Evolutionary conservation across 2,329 filamentous ascomycete genomes (phyloP).

Genomic region (Pseudopithomyces chartarum): DNA sequence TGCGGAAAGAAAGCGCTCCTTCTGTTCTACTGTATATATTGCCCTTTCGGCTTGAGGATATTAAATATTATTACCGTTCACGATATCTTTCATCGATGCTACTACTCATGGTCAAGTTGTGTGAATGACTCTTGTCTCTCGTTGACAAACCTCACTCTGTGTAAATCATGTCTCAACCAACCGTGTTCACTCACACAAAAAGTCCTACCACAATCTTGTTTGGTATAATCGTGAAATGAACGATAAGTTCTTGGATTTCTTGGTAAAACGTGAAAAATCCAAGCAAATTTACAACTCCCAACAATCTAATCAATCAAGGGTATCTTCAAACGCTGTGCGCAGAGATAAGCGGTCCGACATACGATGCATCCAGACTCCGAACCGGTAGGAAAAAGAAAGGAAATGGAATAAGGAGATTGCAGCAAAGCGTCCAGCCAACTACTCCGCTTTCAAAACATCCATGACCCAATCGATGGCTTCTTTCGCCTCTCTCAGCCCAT

Average conservation of each 20-base stretch:
- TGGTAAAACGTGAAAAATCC: too few relatives aligned
- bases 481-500: slow-evolving; percentile 54
- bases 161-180: too few relatives aligned
- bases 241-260: too few relatives aligned
- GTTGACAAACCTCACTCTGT: too few relatives aligned
- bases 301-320: neutral
- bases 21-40: slow-evolving; percentile 4
- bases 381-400: neutral
- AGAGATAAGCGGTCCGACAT: neutral
- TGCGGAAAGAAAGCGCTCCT: neutral
- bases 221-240: too few relatives aligned
- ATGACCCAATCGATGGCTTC: slow-evolving; percentile 54
- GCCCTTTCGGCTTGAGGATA: neutral
- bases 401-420: neutral
- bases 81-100: neutral
- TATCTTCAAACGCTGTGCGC: neutral
- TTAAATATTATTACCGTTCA: neutral
- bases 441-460: slow-evolving; percentile 39
- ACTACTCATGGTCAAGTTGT: neutral
- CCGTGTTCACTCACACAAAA: too few relatives aligned
- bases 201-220: too few relatives aligned
- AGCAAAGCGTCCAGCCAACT: neutral
- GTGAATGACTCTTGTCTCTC: too few relatives aligned
- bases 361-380: neutral
- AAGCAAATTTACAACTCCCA: neutral